Base-by-base conservation (phyloP, 768 basidiomycete genomes). In the Pulveroboletus sp. region DNA sequence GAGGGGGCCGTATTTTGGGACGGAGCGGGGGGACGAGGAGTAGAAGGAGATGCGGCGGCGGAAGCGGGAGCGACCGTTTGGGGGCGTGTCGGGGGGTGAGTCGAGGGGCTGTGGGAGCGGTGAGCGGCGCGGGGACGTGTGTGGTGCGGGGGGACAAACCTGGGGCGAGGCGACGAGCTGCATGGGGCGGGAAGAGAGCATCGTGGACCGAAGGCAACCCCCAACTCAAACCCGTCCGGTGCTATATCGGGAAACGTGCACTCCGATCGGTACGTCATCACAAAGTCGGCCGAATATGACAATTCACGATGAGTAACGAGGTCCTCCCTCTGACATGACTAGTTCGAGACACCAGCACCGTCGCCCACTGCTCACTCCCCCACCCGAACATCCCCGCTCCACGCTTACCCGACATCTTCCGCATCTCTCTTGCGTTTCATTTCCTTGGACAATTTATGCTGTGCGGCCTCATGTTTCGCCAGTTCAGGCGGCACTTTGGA, bases 341-440 rank as follows among this genome's bases (percentile, higher is more conserved):
- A 31, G n/a, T n/a, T n/a, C n/a, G n/a, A n/a, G n/a, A n/a, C n/a
- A n/a, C n/a, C n/a, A n/a, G n/a, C n/a, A n/a, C n/a, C n/a, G n/a
- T n/a, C n/a, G n/a, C n/a, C n/a, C n/a, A n/a, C n/a, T n/a, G n/a
- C 27, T 29, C 27, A 29, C 27, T 29, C 27, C 3, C 31, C 2
- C 31, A 22, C 6, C 20, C 46, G 30, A 19, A 2, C 27, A 29
- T 7, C 5, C 2, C 27, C 27, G 27, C 27, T 16, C 12, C 40
- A 41, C 41, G 17, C 9, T 59, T 38, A 83, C 1, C 76, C 83
- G 57, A 81, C 70, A 67, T 92, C 90, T 23, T 93, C 90, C 41
- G 76, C 86, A 23, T 93, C 90, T 35, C 90, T 78, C 73, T 91
- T 93, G 59, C 91, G 78, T 76, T 94, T 96, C 93, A 95, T 96